phyloP scores from a whole-genome alignment of 2,329 filamentous ascomycete genomes.

The Epichloe hybrida region DNA sequence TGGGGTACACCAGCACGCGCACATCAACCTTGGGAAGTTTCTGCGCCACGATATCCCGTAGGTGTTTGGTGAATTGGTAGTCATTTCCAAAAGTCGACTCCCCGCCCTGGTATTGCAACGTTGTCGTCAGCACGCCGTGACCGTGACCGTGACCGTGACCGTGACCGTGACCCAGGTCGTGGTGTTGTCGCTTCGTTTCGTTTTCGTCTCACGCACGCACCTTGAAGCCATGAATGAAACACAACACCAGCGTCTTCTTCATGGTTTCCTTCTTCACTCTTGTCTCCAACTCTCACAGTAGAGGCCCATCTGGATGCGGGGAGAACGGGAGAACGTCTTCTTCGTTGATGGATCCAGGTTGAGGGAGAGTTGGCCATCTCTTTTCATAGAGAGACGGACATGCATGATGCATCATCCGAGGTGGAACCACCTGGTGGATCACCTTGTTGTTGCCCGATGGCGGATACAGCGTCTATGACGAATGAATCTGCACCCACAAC shows the following conservation, averaged over 20 bases:
- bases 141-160: too few species aligned
- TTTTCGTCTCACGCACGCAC: slow-evolving; percentile 20
- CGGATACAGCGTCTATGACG: too few species aligned
- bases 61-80: slow-evolving; percentile 56
- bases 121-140: neutral
- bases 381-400: too few species aligned
- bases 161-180: too few species aligned
- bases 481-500: too few species aligned
- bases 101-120: slow-evolving; percentile 39
- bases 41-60: slow-evolving; percentile 49
- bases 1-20: slow-evolving; percentile 58
- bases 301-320: neutral
- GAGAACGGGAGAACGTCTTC: neutral
- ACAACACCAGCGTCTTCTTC: slow-evolving; percentile 67
- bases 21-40: slow-evolving; percentile 58
- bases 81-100: slow-evolving; percentile 61
- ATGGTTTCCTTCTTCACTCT: slow-evolving; percentile 11
- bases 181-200: too few species aligned
- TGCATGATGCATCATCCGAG: neutral
- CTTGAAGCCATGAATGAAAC: slow-evolving; percentile 86
- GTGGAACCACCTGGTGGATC: too few species aligned
- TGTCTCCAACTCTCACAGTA: neutral
- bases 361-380: too few species aligned
- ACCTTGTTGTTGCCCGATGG: too few species aligned
- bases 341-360: neutral